phyloP scores from a whole-genome alignment of 176 grass and related monocot species.

The Raddia distichophylla region DNA sequence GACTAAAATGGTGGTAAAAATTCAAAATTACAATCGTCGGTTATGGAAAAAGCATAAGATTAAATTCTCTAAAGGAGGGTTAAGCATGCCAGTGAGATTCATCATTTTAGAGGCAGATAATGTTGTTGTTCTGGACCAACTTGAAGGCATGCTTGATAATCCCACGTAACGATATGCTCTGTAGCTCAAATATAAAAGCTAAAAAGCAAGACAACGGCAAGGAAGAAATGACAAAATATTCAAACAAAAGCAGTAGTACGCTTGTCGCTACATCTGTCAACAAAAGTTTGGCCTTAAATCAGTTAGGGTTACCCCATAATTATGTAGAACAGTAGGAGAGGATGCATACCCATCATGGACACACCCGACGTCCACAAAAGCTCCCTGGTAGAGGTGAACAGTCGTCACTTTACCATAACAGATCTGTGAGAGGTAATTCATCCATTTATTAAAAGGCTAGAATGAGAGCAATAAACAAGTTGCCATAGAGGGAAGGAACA shows the following conservation, averaged over 20 bases:
- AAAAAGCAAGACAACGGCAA: background rate
- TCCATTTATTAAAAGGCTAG: slow-evolving; percentile 19
- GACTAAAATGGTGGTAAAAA: slow-evolving; percentile 12
- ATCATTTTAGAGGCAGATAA: background rate
- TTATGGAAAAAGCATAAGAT: background rate
- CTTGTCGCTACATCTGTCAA: background rate
- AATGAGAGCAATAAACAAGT: background rate
- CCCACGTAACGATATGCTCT: background rate
- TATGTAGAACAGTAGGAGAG: slow-evolving; percentile 17
- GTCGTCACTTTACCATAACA: slow-evolving; percentile 81
- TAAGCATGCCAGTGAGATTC: background rate
- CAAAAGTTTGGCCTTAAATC: background rate
- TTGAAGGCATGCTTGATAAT: background rate
- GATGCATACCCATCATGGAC: slow-evolving; percentile 78
- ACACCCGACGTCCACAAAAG: slow-evolving; percentile 90
- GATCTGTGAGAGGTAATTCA: slow-evolving; percentile 56
- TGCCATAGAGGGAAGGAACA: slow-evolving; percentile 30
- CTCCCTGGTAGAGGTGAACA: slow-evolving; percentile 85
- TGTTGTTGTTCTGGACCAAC: background rate
- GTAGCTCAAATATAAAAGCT: background rate
- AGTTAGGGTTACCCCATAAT: slow-evolving; percentile 2
- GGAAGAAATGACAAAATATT: background rate
- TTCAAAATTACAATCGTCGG: slow-evolving; percentile 14
- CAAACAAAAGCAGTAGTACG: no score
- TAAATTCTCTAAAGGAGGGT: background rate